Evolutionary conservation across 306 rosid species (phyloP), one percentile per base, ranked within the genome.

Genomic region (Vigna unguiculata): DNA sequence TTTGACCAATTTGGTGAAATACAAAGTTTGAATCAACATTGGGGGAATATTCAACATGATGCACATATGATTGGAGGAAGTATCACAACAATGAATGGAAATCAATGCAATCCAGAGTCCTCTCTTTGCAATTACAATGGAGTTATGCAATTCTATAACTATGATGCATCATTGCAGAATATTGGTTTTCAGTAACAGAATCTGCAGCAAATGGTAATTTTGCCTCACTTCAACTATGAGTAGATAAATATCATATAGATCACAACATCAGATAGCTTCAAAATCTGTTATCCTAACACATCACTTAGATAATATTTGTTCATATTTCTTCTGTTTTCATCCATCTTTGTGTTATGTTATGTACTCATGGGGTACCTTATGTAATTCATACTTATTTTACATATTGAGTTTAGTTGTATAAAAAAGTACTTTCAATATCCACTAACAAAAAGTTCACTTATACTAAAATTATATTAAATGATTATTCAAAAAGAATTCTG

Each of bases 171-270:
- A 57, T 12, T 58, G 36, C 76, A 21, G 58, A 58, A n/a, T 38
- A 0, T 38, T 51, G 57, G 17, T 60, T n/a, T 34, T 38, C 66
- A 40, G 1, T 7, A 12, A 22, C 15, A 51, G 25, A 63, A 60
- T 51, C 25, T 80, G 71, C 71, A 74, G 14, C 69, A 57, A 14
- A 45, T 4, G 46, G 63, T 59, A 65, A 17, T 34, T 30, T 22
- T 55, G 19, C 71, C 25, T 36, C 43, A 6, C 19, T 54, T 16
- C 62, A 38, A 7, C 55, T 57, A 34, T 11, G 36, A 15, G 0
- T 46, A 65, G 80, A 74, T 4, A 71, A 24, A 74, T 12, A 55
- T 47, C 76, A 67, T 9, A 25, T 11, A 6, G 20, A 67, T 25
- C 65, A 74, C 32, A 4, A 28, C 32, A 28, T 0, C 32, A 4